Conservation (phyloP, 352 stramenopile species). For the Pythium myriotylum region DNA sequence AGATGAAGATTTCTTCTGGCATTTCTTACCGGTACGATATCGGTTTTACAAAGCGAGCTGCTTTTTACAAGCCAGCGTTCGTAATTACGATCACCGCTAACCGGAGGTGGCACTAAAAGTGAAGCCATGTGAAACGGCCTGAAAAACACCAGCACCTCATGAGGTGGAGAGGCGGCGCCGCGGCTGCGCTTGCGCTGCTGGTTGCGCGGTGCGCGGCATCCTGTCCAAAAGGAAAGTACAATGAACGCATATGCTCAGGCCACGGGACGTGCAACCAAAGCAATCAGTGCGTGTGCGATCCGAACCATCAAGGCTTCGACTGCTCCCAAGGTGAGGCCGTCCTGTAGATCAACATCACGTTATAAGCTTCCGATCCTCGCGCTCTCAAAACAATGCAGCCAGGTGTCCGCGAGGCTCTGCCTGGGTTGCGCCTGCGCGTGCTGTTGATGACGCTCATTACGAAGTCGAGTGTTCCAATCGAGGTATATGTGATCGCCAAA, state of each 20-base stretch:
- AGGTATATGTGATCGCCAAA: slow-evolving; percentile 57
- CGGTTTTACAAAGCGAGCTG: slow-evolving; percentile 4
- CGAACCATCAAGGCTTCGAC: slow-evolving; percentile 54
- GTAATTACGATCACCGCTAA: slow-evolving; percentile 18
- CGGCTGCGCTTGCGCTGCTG: neutral
- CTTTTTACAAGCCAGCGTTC: neutral
- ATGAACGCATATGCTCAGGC: slow-evolving; percentile 60
- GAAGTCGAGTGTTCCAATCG: slow-evolving; percentile 78
- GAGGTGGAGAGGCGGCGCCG: neutral
- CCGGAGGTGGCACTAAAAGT: slow-evolving; percentile 13
- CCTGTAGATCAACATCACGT: neutral
- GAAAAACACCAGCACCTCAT: too few relatives aligned
- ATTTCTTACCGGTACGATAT: slow-evolving; percentile 24
- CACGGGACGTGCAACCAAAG: slow-evolving; percentile 47
- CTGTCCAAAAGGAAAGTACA: slow-evolving; percentile 51
- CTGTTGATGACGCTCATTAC: slow-evolving; percentile 62
- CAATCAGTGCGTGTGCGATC: slow-evolving; percentile 62
- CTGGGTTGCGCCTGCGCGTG: slow-evolving; percentile 58
- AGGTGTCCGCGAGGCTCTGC: slow-evolving; percentile 52
- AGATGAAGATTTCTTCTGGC: slow-evolving; percentile 35
- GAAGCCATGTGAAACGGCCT: slow-evolving; percentile 29
- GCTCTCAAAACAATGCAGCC: too few relatives aligned
- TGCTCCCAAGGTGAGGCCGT: slow-evolving; percentile 54
- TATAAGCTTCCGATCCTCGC: too few relatives aligned
- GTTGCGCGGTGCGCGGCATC: slow-evolving; percentile 6